These are phyloP conservation scores for Epichloe festucae DNA, from an alignment of 2,329 filamentous ascomycete genomes.

Conservation along the genomic window DNA sequence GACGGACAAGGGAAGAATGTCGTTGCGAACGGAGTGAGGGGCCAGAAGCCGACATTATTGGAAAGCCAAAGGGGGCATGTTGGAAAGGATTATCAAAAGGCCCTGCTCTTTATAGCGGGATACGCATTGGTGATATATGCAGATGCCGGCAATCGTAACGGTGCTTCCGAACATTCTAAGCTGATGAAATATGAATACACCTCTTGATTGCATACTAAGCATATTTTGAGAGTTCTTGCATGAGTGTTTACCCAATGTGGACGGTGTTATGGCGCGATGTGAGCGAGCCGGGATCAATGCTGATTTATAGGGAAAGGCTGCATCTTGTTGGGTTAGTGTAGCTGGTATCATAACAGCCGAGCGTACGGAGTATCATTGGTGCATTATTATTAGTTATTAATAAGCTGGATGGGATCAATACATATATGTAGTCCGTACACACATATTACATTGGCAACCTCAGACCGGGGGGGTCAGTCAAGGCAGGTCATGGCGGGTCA, in stretches of 20 bases:
- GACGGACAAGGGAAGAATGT: background rate
- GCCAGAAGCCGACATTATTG: background rate
- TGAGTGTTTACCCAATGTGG: no score
- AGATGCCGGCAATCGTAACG: background rate
- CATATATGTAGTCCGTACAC: background rate
- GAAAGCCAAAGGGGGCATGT: background rate
- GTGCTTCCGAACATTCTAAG: background rate
- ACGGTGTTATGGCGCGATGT: no score
- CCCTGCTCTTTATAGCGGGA: background rate
- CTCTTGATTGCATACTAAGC: background rate
- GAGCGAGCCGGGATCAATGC: no score
- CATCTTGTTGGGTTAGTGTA: no score
- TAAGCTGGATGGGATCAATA: background rate
- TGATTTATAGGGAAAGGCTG: no score
- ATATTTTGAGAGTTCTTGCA: background rate
- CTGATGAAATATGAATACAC: background rate
- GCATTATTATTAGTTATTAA: no score
- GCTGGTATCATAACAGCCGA: background rate
- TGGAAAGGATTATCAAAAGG: background rate
- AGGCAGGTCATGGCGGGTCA: background rate
- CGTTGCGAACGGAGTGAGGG: background rate
- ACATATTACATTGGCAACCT: background rate
- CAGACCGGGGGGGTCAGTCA: background rate
- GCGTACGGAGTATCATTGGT: background rate
- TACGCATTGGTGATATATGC: conserved; percentile 1